A percentile compares a stretch with the other conserved stretches of the same genome.
Conservation (phyloP, 2,329 filamentous ascomycete genomes). For the Colletotrichum lupini region DNA sequence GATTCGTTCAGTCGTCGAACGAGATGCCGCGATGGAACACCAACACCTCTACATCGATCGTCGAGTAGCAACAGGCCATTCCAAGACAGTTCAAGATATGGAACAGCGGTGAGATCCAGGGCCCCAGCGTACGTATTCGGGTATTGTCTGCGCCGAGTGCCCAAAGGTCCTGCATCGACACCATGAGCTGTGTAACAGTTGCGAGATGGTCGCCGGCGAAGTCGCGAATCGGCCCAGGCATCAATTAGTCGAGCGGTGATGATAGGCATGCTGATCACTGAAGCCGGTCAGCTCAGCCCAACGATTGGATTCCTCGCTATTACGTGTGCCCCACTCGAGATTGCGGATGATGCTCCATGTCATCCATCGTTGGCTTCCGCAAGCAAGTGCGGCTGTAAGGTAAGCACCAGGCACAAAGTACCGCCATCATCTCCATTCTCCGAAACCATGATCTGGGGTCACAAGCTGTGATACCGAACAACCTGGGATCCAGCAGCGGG, state of each 20-base stretch:
- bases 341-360: neutral
- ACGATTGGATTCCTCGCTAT: neutral
- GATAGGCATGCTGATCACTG: slow-evolving; percentile 5
- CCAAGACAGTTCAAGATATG: slow-evolving; percentile 20
- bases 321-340: neutral
- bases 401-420: neutral
- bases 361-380: neutral
- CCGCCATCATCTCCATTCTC: neutral
- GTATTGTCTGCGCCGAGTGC: no score
- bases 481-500: no score
- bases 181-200: neutral
- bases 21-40: neutral
- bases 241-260: neutral
- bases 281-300: neutral
- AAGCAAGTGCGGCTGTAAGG: neutral
- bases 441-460: neutral
- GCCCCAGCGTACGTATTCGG: neutral
- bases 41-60: slow-evolving; percentile 6
- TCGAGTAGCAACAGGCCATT: neutral
- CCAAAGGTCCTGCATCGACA: neutral
- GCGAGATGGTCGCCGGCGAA: neutral
- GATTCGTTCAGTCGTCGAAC: neutral
- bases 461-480: neutral
- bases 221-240: neutral
- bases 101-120: slow-evolving; percentile 28